phyloP scores from a whole-genome alignment of 768 basidiomycete species.

The Boletus reticulatus region DNA sequence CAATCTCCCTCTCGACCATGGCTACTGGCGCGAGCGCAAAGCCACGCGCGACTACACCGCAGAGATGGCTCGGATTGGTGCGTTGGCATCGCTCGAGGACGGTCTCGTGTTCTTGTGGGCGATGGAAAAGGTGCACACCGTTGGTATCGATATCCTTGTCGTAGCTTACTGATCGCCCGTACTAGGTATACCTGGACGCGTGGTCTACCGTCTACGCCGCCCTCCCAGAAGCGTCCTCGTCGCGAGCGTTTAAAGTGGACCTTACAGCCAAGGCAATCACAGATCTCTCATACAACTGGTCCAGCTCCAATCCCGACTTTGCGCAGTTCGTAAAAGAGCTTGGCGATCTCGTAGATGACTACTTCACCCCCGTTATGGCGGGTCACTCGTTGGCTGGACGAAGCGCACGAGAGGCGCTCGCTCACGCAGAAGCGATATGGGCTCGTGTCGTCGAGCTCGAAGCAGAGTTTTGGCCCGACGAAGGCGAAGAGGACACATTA shows the following conservation, averaged over 20 bases:
- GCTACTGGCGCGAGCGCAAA: conserved; percentile 49
- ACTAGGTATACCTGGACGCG: conserved; percentile 65
- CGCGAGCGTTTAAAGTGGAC: background rate
- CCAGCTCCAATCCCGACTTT: conserved; percentile 46
- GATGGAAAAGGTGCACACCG: conserved; percentile 61
- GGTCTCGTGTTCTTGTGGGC: conserved; percentile 75
- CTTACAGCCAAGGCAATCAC: conserved; percentile 33
- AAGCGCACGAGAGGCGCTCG: conserved; percentile 9
- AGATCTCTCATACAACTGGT: conserved; percentile 63
- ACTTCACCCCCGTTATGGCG: conserved; percentile 34
- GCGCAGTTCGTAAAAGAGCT: conserved; percentile 50
- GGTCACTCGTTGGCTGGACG: conserved; percentile 23
- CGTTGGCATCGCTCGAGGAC: conserved; percentile 49
- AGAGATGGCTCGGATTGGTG: conserved; percentile 58
- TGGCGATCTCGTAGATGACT: conserved; percentile 44
- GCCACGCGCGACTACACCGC: conserved; percentile 70
- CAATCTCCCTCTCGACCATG: conserved; percentile 40
- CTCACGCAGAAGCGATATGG: conserved; percentile 52
- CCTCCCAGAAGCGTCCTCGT: background rate
- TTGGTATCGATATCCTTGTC: too few species aligned
- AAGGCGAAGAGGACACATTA: conserved; percentile 33
- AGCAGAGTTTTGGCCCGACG: conserved; percentile 55
- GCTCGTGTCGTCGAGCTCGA: conserved; percentile 59
- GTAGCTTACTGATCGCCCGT: background rate
- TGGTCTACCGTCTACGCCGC: conserved; percentile 51